Base-by-base conservation (phyloP, 2,329 filamentous ascomycete genomes). In the Amylocarpus encephaloides region DNA sequence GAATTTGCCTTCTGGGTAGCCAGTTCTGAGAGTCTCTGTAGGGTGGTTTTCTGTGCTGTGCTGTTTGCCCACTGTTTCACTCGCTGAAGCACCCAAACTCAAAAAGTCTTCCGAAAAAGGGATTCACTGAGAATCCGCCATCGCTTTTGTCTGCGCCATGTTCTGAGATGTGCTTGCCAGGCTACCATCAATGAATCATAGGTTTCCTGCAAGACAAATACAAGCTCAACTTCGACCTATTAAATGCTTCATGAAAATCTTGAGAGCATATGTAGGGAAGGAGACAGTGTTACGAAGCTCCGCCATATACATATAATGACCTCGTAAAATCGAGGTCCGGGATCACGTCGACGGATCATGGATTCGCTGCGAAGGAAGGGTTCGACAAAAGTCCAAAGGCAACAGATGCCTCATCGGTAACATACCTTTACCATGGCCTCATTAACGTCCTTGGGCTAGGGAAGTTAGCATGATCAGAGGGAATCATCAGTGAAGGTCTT, bases 361-460 rank as follows among this genome's bases (percentile, higher is more conserved):
- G 49, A 55, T 57, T 60, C 56, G 59, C 47, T 47, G 52, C 52
- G 50, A 54, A 55, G 50, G 78, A 73, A 78, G 82, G 84, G 78
- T 81, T 82, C 81, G 78, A 79, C 76, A 73, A 78, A 83, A 86
- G 78, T 82, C 82, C 80, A 78, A 77, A 78, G 82, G 76, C 72
- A 29, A 34, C 67, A 71, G 69, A 73, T 67, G 80, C 83, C 84
- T 85, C 77, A 86, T 81, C 78, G 83, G 90, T 86, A 90, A 98
- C 93, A 94, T 98, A 98, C 93, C 93, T 98, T 97, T 77, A 98
- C 94, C 84, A 94, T 88, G 76, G 76, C 77, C 80, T 97, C 92
- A 74, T 83, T 88, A 72, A 98, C 90, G 83, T 98, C 93, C 77
- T 85, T 84, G 70, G 93, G 93, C 89, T 97, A 61, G 43, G 15